A percentile compares a stretch with the other conserved stretches of the same genome.
These are phyloP conservation scores for Verticillium dahliae DNA, from an alignment of 2,329 filamentous ascomycete species.

Conservation along the genomic window DNA sequence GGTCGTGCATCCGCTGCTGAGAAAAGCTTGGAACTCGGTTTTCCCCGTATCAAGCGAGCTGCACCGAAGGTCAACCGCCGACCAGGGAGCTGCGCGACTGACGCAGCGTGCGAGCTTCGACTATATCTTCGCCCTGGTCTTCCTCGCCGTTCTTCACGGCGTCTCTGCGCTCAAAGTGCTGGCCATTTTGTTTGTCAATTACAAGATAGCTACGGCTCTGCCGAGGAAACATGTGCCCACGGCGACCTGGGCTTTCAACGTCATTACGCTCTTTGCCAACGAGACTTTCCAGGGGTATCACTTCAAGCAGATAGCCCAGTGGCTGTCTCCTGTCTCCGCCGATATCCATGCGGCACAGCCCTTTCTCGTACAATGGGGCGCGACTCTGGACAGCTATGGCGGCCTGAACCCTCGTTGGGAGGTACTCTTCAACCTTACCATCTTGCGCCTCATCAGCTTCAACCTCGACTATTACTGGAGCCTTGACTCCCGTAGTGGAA, in stretches of 20 bases:
- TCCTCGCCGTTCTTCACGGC: conserved; percentile 75
- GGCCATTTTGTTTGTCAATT: conserved; percentile 74
- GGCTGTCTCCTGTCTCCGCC: conserved; percentile 32
- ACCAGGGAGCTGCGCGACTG: conserved; percentile 49
- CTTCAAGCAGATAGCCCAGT: conserved; percentile 55
- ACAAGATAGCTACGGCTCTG: conserved; percentile 65
- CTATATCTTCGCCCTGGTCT: conserved; percentile 71
- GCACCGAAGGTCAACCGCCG: conserved; percentile 21
- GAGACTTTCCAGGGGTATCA: conserved; percentile 76
- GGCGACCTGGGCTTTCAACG: conserved; percentile 85
- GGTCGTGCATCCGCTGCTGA: conserved; percentile 70
- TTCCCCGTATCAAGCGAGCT: conserved; percentile 25
- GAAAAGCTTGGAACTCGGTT: conserved; percentile 61
- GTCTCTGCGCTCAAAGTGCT: conserved; percentile 80
- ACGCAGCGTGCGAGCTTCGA: conserved; percentile 76
- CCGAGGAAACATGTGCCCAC: conserved; percentile 65
- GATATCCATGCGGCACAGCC: conserved; percentile 13
- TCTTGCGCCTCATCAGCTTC: conserved; percentile 82
- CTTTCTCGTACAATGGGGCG: conserved; percentile 52
- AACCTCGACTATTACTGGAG: conserved; percentile 98
- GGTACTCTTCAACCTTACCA: conserved; percentile 94
- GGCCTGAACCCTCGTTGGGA: conserved; percentile 91
- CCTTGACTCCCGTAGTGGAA: conserved; percentile 54
- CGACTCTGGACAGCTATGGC: conserved; percentile 69
- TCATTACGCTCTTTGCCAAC: conserved; percentile 80